Conservation (phyloP, 2,329 filamentous ascomycete genomes). For the Septoria linicola region DNA sequence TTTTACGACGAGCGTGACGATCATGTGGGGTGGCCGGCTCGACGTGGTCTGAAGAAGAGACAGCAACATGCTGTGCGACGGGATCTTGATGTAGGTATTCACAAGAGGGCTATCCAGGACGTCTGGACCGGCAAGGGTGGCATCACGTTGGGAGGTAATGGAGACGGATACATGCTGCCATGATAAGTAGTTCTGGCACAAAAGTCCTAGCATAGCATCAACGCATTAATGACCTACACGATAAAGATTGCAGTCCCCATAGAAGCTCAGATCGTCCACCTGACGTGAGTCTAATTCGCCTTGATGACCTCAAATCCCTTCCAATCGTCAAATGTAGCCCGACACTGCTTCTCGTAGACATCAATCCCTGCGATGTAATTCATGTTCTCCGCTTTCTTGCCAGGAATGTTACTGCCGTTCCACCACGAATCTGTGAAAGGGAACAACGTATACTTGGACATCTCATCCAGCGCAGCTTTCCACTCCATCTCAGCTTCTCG, state of each 20-base stretch:
- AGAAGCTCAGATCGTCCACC: no score
- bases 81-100: conserved; percentile 26
- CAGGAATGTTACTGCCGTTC: conserved; percentile 46
- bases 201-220: no score
- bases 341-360: conserved; percentile 42
- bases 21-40: neutral
- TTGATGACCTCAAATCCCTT: conserved; percentile 34
- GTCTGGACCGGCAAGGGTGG: conserved; percentile 30
- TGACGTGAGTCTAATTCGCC: no score
- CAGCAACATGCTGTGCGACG: conserved; percentile 24
- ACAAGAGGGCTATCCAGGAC: conserved; percentile 21
- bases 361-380: conserved; percentile 42
- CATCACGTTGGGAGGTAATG: conserved; percentile 23
- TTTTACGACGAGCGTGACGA: conserved; percentile 11
- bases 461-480: conserved; percentile 32
- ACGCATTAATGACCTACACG: no score
- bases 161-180: conserved; percentile 7
- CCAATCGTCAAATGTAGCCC: conserved; percentile 40
- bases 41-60: conserved; percentile 13
- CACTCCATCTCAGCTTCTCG: conserved; percentile 44
- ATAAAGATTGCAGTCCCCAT: no score
- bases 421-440: conserved; percentile 36
- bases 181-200: neutral
- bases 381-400: conserved; percentile 44
- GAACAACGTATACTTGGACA: conserved; percentile 31